Base-by-base conservation (phyloP, 441 rosid species). In the Adansonia gregorii region DNA sequence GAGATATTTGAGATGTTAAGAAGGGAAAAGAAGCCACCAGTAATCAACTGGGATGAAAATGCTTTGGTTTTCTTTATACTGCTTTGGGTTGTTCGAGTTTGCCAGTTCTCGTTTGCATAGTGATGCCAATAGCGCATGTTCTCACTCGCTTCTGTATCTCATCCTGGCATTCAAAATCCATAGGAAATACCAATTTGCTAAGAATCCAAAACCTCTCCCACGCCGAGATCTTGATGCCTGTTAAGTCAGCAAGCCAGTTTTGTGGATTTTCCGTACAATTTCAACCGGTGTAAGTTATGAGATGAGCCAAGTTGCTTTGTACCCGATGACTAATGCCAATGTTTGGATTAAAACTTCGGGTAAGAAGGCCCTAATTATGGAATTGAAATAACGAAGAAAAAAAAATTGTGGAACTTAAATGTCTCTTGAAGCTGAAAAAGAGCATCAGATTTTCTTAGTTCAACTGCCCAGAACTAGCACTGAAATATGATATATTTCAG, bases 181-280 rank as follows among this genome's bases (percentile, higher is more conserved):
- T 31, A 31, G 39, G 39, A 31, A 31, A 31, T 31, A 31, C 39
- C 39, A 31, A 31, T 31, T 31, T 31, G 39, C 39, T 75, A 90
- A 95, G 0, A 86, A 93, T 75, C 98, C 98, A 6, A 90, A 86
- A 78, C 93, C 97, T 72, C 97, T 97, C 54, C 92, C 92, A 1
- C 91, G 94, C 85, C 91, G 99, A 66, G 98, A 94, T 82, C 95
- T 95, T 49, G 98, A 94, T 64, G 93, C 98, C 63, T 92, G 98
- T 91, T 95, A 86, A 79, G 51, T 75, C 69, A 17, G 51, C 65
- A 63, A 35, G 81, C 72, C 73, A 60, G 74, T 63, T 74, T 80
- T 78, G 79, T 63, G 69, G 81, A 80, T 65, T 58, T 72, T 81
- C 48, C 75, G 14, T 80, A 15, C 79, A 66, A 60, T 67, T 27